Evolutionary conservation across 1,284 basidiomycete genomes (phyloP), one percentile per base, ranked within the genome.

Genomic region (Ustilago tritici): DNA sequence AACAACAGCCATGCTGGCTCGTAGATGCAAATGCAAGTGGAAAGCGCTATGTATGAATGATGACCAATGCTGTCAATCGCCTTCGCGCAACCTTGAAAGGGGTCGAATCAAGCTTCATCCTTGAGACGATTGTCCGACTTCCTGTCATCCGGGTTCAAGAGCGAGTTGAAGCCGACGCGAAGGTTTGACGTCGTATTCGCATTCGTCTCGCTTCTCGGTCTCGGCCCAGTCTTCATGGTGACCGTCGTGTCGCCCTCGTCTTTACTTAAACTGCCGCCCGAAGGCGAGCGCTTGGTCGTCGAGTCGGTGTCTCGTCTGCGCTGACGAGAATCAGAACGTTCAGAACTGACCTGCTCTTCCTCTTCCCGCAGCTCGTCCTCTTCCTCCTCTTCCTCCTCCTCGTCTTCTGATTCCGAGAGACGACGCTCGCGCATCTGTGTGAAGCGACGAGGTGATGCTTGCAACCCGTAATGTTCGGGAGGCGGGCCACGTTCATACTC

Each of bases 341-440:
- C 65, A 3, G 52, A 15, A 2, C 23, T 46, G n/a, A 43, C 23
- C 11, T 36, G 41, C 15, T 67, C 67, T 28, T 70, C 59, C 23
- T 66, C 67, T 38, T 75, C 52, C 38, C 52, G 64, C 53, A 70
- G 54, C 41, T 70, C 75, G n/a, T 77, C 70, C 43, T 66, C 65
- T 14, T 78, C 70, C 43, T 66, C 65, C 43, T 66, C 65, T 14
- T 78, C 76, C 43, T 70, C 65, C 32, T 77, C 76, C 10, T 73
- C 76, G 9, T 36, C 67, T 8, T 68, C 70, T 23, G 76, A 78
- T 28, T 70, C 70, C 28, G 66, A 70, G 28, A 74, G 59, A 19
- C 65, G 70, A 34, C 68, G 66, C 5, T 73, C 71, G 11, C 60
- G 66, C 64, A 70, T 74, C 59, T 78, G 76, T 32, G 61, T 70